A percentile compares a stretch with the other conserved stretches of the same genome.
phyloP scores from a whole-genome alignment of 352 stramenopile species.

The Phytophthora idaei region DNA sequence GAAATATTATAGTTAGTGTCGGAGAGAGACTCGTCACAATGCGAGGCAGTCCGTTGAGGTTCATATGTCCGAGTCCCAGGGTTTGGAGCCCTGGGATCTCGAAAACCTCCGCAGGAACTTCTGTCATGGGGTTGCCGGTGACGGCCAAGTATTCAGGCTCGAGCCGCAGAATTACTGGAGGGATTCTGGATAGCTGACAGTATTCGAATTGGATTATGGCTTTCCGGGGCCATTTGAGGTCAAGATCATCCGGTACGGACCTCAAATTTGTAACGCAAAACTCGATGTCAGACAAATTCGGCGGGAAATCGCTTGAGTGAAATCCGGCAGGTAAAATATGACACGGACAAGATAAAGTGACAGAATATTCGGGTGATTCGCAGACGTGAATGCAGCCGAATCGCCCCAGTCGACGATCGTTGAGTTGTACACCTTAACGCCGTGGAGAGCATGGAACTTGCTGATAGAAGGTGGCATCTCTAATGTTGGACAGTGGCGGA shows the following conservation, averaged over 20 bases:
- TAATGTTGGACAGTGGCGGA: constrained; percentile 4
- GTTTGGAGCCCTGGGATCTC: constrained; percentile 5
- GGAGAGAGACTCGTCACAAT: constrained; percentile 9
- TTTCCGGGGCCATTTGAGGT: constrained; percentile 34
- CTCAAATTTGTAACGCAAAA: constrained; percentile 46
- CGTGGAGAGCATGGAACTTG: constrained; percentile 2
- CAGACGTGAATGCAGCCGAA: constrained; percentile 2
- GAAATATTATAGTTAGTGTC: constrained; percentile 2
- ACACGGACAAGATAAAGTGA: constrained; percentile 2
- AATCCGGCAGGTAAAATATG: constrained; percentile 16
- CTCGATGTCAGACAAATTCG: constrained; percentile 39
- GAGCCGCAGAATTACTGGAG: constrained; percentile 17
- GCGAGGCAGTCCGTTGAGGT: constrained; percentile 14
- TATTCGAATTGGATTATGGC: constrained; percentile 30
- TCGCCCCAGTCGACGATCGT: constrained; percentile 7
- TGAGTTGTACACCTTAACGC: constrained; percentile 12
- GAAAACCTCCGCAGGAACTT: constrained; percentile 24
- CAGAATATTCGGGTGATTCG: constrained; percentile 1
- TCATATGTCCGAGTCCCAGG: constrained; percentile 12
- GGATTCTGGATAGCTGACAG: constrained; percentile 12
- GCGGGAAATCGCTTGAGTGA: constrained; percentile 38
- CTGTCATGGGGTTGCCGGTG: constrained; percentile 25
- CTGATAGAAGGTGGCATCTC: constrained; percentile 23
- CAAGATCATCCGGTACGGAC: constrained; percentile 35
- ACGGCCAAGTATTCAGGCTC: constrained; percentile 23